These are phyloP conservation scores for Leishmania amazonensis DNA, from an alignment of 208 protist genomes.

Conservation along the genomic window DNA sequence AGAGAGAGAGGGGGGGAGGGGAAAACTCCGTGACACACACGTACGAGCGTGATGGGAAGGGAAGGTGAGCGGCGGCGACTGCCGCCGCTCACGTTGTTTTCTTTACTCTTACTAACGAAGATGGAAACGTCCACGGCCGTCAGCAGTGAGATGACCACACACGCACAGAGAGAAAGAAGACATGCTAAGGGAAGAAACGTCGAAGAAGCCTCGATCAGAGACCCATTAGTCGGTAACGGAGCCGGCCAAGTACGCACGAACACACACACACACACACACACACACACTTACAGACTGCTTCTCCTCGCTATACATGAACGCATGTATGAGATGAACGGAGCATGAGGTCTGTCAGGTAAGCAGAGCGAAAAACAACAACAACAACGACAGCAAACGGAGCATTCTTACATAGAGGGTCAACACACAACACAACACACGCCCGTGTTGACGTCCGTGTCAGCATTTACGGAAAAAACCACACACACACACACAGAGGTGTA, in stretches of 20 bases:
- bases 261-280: constrained; percentile 8
- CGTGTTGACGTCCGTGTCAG: background rate
- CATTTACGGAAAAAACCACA: background rate
- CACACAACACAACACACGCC: background rate
- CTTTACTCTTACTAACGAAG: constrained; percentile 2
- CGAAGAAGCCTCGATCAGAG: background rate
- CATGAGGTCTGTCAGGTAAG: background rate
- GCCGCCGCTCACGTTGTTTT: background rate
- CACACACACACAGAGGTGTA: background rate
- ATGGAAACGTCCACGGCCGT: constrained; percentile 10
- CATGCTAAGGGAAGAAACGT: background rate
- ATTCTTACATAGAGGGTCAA: background rate
- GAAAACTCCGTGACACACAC: background rate
- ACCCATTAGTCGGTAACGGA: background rate
- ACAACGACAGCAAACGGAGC: background rate
- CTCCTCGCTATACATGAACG: background rate
- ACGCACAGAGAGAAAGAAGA: background rate
- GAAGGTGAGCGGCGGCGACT: background rate
- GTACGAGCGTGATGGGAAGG: background rate
- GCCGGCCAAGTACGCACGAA: background rate
- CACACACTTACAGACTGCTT: constrained; percentile 4
- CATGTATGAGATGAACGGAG: background rate
- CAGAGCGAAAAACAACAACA: background rate
- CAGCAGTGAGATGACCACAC: background rate
- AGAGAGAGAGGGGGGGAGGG: too few species aligned